Evolutionary conservation across 371 early-diverging fungal species (phyloP), one percentile per base, ranked within the genome.

Genomic region (Circinella minor): DNA sequence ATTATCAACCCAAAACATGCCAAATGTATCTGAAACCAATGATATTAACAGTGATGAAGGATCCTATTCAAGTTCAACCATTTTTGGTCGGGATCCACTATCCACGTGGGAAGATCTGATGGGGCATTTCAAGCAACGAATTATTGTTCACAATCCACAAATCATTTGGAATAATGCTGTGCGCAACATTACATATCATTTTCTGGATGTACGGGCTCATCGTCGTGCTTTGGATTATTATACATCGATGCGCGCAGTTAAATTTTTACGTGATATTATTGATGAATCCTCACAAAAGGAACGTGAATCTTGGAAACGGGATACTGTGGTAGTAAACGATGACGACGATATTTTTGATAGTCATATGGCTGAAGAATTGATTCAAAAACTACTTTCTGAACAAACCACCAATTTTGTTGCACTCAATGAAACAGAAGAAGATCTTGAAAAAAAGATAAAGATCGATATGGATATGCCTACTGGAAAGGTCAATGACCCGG

Each of bases 91-190:
- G 36, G 81, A 81, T 66, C 69, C 77, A 11, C 57, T 78, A 18
- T 63, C 73, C 4, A 65, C 68, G 48, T 84, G 86, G 84, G 84
- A 82, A 48, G 78, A 82, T 15, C 18, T 75, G 13, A 75, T 83
- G 78, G 83, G 84, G 3, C 67, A 80, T 59, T 86, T 86, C 68
- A 80, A 79, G 39, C 78, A 78, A 55, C 77, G 83, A 4, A 83
- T 77, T 43, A 81, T 86, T 71, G 77, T 81, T 3, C 86, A 86
- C 61, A 86, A 83, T 63, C 82, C 86, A 2, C 80, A 86, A 67
- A 81, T 83, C 20, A 66, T 86, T 9, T 86, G 83, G 83, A 86
- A 86, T 57, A 86, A 86, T 61, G 77, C 84, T 0, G 66, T 86
- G 3, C 75, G 86, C 61, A 86, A 86, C 62, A 70, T 86, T 4